A percentile compares a stretch with the other conserved stretches of the same genome.
Evolutionary conservation across 371 early-diverging fungal genomes (phyloP).

Genomic region (Rhizopus arrhizus): DNA sequence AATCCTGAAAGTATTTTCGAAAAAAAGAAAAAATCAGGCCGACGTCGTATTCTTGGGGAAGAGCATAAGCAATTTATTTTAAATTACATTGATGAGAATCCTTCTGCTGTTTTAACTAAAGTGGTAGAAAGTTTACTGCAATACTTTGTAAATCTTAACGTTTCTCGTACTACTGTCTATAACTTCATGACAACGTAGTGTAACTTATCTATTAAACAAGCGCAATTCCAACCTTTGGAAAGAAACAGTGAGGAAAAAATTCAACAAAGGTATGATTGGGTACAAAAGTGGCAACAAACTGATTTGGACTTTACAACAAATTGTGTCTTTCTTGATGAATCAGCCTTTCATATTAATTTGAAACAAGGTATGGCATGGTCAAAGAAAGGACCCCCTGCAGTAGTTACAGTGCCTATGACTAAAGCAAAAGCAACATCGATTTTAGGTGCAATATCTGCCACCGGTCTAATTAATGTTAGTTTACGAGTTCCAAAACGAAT

Average conservation of each 20-base stretch:
- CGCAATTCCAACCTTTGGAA: conserved; percentile 15
- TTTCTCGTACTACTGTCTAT: conserved; percentile 18
- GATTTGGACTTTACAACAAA: conserved; percentile 12
- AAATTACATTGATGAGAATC: conserved; percentile 19
- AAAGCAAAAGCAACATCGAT: conserved; percentile 22
- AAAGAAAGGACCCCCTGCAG: conserved; percentile 10
- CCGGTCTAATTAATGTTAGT: conserved; percentile 17
- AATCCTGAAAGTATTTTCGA: too few species aligned
- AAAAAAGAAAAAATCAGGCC: conserved; percentile 10
- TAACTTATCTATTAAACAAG: conserved; percentile 22
- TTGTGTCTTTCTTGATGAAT: conserved; percentile 18
- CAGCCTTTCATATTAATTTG: conserved; percentile 7
- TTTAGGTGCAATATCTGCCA: conserved; percentile 21
- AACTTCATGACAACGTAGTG: conserved; percentile 23
- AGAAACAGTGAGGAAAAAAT: conserved; percentile 11
- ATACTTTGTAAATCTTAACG: conserved; percentile 20
- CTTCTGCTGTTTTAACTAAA: conserved; percentile 18
- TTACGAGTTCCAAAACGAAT: not conserved
- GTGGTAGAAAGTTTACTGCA: conserved; percentile 13
- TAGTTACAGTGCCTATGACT: conserved; percentile 14
- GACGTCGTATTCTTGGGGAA: conserved; percentile 13
- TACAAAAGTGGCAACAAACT: conserved; percentile 19
- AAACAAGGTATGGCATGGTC: not conserved
- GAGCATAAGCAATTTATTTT: conserved; percentile 16
- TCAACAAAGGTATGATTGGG: conserved; percentile 18